phyloP scores from a whole-genome alignment of 108 stramenopile species.

The Skeletonema marinoi region DNA sequence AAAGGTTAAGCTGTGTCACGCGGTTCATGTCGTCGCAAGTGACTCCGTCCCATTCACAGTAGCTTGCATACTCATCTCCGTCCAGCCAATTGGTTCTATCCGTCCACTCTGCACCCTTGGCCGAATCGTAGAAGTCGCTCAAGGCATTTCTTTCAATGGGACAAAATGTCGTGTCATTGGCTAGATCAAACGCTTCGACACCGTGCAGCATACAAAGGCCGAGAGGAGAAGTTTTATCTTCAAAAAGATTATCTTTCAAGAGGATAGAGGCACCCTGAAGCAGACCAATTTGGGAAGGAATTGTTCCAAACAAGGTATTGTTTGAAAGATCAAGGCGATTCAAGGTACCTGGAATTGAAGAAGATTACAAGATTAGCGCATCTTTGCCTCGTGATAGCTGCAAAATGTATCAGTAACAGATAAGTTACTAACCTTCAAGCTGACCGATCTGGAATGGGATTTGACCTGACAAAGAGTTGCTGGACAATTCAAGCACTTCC shows the following conservation, averaged over 20 bases:
- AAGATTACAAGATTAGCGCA: not conserved
- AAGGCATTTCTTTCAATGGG: not conserved
- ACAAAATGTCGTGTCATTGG: not conserved
- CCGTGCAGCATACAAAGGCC: not conserved
- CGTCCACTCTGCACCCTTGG: slow-evolving; percentile 6
- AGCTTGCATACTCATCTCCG: not conserved
- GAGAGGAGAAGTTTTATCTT: not conserved
- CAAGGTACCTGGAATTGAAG: too few species aligned
- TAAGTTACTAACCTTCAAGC: not conserved
- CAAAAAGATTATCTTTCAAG: not conserved
- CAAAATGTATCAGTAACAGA: not conserved
- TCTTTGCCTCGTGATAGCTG: not conserved
- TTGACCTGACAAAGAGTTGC: not conserved
- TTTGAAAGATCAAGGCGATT: not conserved
- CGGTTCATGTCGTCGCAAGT: slow-evolving; percentile 5
- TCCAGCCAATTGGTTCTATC: not conserved
- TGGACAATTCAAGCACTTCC: not conserved
- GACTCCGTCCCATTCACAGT: not conserved
- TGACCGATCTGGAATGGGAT: not conserved
- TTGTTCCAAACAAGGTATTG: not conserved
- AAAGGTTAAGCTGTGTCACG: slow-evolving; percentile 8
- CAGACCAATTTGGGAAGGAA: not conserved
- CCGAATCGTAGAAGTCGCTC: not conserved
- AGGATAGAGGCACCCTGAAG: not conserved
- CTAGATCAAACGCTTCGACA: not conserved